Evolutionary conservation across 1,139 yeast species (phyloP).

Genomic region (Taphrina deformans): DNA sequence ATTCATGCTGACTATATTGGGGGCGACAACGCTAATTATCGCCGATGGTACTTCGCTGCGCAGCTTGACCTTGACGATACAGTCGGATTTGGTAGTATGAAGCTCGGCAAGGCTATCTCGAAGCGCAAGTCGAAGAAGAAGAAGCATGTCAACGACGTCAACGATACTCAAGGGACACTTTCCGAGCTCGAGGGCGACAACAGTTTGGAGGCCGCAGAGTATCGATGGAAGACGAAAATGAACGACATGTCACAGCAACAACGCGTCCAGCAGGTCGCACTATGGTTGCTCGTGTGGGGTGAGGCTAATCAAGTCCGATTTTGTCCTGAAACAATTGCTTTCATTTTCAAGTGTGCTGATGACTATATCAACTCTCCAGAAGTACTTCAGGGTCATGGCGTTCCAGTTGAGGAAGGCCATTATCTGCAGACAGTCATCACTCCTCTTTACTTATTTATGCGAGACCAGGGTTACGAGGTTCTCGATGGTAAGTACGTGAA

Average conservation of each 20-base stretch:
- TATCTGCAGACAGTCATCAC: conserved; percentile 87
- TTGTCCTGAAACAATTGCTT: conserved; percentile 89
- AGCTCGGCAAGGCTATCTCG: conserved; percentile 53
- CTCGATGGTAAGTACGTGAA: conserved; percentile 93
- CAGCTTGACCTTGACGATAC: conserved; percentile 82
- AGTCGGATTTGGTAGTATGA: conserved; percentile 76
- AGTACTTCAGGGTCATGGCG: conserved; percentile 71
- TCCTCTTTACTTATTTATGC: conserved; percentile 83
- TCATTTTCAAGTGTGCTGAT: conserved; percentile 86
- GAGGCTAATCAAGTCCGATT: conserved; percentile 97
- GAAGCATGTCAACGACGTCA: conserved; percentile 53
- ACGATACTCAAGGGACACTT: conserved; percentile 48
- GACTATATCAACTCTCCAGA: conserved; percentile 86
- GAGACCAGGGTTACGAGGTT: conserved; percentile 94
- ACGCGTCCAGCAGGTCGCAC: conserved; percentile 84
- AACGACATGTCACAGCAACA: conserved; percentile 66
- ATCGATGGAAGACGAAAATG: conserved; percentile 81
- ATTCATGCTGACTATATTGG: conserved; percentile 97
- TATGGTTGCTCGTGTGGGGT: conserved; percentile 93
- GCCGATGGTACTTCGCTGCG: conserved; percentile 96
- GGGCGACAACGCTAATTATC: conserved; percentile 85
- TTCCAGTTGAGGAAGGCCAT: conserved; percentile 73
- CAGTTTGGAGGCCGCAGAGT: conserved; percentile 75
- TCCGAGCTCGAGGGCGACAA: conserved; percentile 87
- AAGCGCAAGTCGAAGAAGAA: conserved; percentile 49